A percentile compares a stretch with the other conserved stretches of the same genome.
Evolutionary conservation across 768 basidiomycete genomes (phyloP).

Genomic region (Tephrocybe sp.): DNA sequence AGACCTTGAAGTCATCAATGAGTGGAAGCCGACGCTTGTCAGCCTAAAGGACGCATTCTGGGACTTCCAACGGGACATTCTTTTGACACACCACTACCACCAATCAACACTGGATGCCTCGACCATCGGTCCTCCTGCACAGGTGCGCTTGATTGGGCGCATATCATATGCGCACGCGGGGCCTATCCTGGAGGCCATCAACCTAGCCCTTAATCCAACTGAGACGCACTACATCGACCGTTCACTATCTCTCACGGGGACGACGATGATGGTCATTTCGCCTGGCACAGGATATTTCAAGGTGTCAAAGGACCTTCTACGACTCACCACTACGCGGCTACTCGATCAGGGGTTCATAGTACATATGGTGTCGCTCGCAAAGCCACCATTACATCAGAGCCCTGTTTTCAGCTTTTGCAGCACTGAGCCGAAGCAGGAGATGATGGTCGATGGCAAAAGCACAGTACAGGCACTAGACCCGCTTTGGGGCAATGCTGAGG

Average conservation of each 20-base stretch:
- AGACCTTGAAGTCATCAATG: conserved; percentile 83
- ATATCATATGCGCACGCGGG: conserved; percentile 91
- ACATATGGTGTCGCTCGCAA: conserved; percentile 86
- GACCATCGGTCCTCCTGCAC: conserved; percentile 44
- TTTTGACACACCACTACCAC: conserved; percentile 88
- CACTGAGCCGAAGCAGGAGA: conserved; percentile 53
- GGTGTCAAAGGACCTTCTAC: conserved; percentile 86
- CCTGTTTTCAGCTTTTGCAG: conserved; percentile 91
- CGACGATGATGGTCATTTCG: conserved; percentile 81
- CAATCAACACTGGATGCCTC: conserved; percentile 55
- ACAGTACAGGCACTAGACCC: conserved; percentile 59
- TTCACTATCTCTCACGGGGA: conserved; percentile 86
- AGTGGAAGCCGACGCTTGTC: conserved; percentile 87
- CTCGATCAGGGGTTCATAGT: conserved; percentile 91
- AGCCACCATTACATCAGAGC: conserved; percentile 89
- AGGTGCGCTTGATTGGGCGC: conserved; percentile 72
- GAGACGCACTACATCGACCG: conserved; percentile 97
- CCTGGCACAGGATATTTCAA: conserved; percentile 94
- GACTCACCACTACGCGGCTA: conserved; percentile 91
- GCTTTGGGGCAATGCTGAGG: conserved; percentile 69
- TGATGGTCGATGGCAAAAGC: conserved; percentile 38
- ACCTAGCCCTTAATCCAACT: conserved; percentile 87
- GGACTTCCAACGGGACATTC: conserved; percentile 89
- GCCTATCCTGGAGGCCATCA: conserved; percentile 92
- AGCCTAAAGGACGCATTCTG: conserved; percentile 87